Percentiles rank a stretch among this genome's conserved stretches.
phyloP scores from a whole-genome alignment of 1,139 yeast species.

The Candida pseudocylindracea region DNA sequence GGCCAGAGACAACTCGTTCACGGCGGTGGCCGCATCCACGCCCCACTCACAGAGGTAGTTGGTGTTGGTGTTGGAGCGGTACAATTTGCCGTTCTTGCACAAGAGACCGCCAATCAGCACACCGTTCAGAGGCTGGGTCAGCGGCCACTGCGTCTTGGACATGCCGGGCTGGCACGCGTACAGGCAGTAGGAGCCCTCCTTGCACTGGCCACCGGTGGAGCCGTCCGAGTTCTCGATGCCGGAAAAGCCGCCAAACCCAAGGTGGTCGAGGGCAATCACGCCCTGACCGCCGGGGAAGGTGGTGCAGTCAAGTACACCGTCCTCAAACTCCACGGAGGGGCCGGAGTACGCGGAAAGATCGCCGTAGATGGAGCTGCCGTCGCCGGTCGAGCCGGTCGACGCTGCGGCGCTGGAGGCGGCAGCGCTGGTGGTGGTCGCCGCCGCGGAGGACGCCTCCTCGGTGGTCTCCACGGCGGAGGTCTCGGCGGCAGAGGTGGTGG shows the following conservation, averaged over 20 bases:
- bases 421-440: constrained; percentile 2
- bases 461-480: background rate
- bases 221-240: constrained; percentile 43
- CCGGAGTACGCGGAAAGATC: constrained; percentile 28
- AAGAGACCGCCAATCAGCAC: constrained; percentile 77
- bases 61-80: constrained; percentile 45
- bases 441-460: constrained; percentile 5
- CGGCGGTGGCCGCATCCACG: constrained; percentile 40
- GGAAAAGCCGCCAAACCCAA: constrained; percentile 82
- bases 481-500: background rate
- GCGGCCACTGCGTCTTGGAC: constrained; percentile 96
- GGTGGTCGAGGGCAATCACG: constrained; percentile 65
- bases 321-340: constrained; percentile 44
- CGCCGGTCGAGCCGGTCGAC: constrained; percentile 3
- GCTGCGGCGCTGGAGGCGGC: constrained; percentile 3
- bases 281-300: constrained; percentile 82
- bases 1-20: constrained; percentile 32
- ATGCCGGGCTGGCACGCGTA: constrained; percentile 92
- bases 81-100: constrained; percentile 61
- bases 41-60: constrained; percentile 77
- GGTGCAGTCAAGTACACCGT: constrained; percentile 60
- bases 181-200: constrained; percentile 85
- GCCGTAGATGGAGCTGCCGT: constrained; percentile 22
- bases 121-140: constrained; percentile 64
- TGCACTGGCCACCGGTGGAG: constrained; percentile 44